These are phyloP conservation scores for Pigoraptor vietnamica DNA, from an alignment of 78 protist species.

Conservation along the genomic window DNA sequence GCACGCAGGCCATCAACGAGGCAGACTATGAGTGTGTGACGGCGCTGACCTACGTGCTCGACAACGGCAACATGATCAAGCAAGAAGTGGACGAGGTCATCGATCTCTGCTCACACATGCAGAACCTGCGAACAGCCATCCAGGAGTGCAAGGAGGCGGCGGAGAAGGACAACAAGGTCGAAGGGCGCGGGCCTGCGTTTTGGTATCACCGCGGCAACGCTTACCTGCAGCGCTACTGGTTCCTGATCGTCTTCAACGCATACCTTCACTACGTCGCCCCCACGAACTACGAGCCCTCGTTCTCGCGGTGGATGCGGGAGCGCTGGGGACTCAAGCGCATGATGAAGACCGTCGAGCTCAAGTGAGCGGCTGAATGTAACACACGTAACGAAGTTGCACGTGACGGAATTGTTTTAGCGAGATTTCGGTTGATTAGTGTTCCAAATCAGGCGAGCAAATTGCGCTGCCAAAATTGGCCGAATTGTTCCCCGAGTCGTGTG, in stretches of 20 bases:
- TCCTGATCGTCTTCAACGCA: neutral
- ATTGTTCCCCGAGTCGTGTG: too few relatives aligned
- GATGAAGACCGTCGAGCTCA: neutral
- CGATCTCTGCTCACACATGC: neutral
- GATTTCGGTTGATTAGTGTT: neutral
- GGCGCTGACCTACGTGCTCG: neutral
- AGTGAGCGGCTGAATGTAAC: neutral
- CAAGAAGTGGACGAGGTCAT: neutral
- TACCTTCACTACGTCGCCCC: neutral
- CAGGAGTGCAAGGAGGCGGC: neutral
- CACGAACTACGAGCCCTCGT: neutral
- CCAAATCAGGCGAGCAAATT: too few relatives aligned
- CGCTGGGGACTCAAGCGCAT: constrained; percentile 1
- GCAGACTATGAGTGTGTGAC: neutral
- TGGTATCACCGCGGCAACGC: neutral
- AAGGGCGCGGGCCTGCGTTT: neutral
- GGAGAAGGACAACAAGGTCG: neutral
- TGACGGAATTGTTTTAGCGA: neutral
- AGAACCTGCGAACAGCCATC: neutral
- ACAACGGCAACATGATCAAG: neutral
- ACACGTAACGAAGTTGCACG: too few relatives aligned
- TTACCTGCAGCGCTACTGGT: constrained; percentile 5
- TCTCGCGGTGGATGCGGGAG: constrained; percentile 2
- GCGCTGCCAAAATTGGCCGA: too few relatives aligned
- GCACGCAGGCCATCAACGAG: neutral